A percentile compares a stretch with the other conserved stretches of the same genome.
phyloP scores from a whole-genome alignment of 768 basidiomycete species.

The Trametes punicea region DNA sequence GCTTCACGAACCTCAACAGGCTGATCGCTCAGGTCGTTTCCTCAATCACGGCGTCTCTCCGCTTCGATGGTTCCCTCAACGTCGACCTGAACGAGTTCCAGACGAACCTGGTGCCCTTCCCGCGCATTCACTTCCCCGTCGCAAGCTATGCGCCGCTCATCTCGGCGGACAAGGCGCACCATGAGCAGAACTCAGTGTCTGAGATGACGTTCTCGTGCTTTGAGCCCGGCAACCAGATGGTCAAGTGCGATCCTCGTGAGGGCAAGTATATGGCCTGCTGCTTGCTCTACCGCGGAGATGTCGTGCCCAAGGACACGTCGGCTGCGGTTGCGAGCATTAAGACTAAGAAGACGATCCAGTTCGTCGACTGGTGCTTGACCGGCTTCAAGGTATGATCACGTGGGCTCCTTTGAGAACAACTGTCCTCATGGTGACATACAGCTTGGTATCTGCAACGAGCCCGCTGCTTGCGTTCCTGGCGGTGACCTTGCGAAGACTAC shows the following conservation, averaged over 20 bases:
- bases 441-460: conserved; percentile 97
- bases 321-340: conserved; percentile 92
- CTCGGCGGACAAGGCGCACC: conserved; percentile 91
- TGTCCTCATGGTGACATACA: conserved; percentile 31
- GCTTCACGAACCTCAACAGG: conserved; percentile 92
- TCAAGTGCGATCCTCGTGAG: conserved; percentile 92
- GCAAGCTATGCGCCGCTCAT: conserved; percentile 95
- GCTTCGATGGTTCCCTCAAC: conserved; percentile 96
- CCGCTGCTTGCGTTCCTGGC: conserved; percentile 86
- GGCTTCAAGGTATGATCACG: conserved; percentile 72
- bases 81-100: conserved; percentile 99
- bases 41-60: conserved; percentile 93
- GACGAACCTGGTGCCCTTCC: conserved; percentile 97
- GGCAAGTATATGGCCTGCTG: conserved; percentile 99
- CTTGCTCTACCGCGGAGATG: conserved; percentile 91
- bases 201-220: conserved; percentile 99
- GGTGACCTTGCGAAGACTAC: conserved; percentile 94
- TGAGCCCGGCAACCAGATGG: conserved; percentile 96
- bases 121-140: conserved; percentile 97
- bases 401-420: neutral
- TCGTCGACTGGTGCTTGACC: conserved; percentile 98
- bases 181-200: conserved; percentile 95
- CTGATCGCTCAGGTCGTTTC: conserved; percentile 99
- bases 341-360: conserved; percentile 97
- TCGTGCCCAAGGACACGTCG: conserved; percentile 94